phyloP scores from a whole-genome alignment of 805 yeast species.

The Kuraishia capsulata region DNA sequence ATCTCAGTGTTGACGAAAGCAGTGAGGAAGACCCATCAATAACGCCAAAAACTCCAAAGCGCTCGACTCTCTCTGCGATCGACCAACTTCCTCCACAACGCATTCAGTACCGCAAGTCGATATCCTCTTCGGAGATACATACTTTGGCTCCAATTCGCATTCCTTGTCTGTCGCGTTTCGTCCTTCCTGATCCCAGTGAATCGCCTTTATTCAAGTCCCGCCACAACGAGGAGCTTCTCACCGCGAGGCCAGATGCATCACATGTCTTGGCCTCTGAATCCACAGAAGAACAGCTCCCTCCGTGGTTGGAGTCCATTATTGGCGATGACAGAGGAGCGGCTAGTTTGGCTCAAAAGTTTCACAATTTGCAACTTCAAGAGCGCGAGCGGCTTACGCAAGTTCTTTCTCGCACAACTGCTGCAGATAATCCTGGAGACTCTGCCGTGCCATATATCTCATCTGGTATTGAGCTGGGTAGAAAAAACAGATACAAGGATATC shows the following conservation, averaged over 20 bases:
- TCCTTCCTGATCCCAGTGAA: conserved; percentile 34
- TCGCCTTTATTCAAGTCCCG: conserved; percentile 36
- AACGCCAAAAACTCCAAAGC: conserved; percentile 9
- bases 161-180: conserved; percentile 38
- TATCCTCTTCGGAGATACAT: conserved; percentile 7
- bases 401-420: conserved; percentile 12
- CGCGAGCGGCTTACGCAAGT: conserved; percentile 51
- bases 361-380: conserved; percentile 60
- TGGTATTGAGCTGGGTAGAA: conserved; percentile 74
- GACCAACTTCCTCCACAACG: conserved; percentile 7
- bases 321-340: conserved; percentile 27
- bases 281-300: not conserved
- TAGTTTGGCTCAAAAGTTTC: conserved; percentile 43
- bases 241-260: conserved; percentile 15
- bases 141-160: conserved; percentile 6
- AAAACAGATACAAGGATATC: conserved; percentile 83
- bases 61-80: conserved; percentile 11
- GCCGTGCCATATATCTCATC: conserved; percentile 44
- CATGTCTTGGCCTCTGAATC: conserved; percentile 15
- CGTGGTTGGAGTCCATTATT: conserved; percentile 39
- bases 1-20: conserved; percentile 1
- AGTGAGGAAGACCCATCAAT: conserved; percentile 5
- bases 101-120: conserved; percentile 1
- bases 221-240: conserved; percentile 43
- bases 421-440: not conserved